Evolutionary conservation across 2,329 filamentous ascomycete species (phyloP).

Genomic region (Monosporascus sp.): DNA sequence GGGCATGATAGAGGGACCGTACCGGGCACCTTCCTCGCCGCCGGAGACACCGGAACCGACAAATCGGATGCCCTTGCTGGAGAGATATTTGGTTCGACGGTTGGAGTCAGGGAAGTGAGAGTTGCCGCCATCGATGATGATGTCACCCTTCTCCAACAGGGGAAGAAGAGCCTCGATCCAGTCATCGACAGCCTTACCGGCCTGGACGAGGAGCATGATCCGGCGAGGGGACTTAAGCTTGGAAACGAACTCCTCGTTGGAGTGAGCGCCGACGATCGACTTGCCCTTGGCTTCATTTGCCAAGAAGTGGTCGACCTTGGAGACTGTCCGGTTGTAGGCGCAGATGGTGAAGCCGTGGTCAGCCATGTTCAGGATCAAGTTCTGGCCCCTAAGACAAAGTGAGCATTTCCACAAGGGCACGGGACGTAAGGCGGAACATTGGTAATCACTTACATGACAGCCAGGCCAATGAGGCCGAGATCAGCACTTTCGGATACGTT

Average conservation of each 20-base stretch:
- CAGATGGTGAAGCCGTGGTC: conserved; percentile 94
- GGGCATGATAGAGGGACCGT: conserved; percentile 96
- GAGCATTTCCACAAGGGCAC: conserved; percentile 2
- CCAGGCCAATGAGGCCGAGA: conserved; percentile 88
- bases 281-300: conserved; percentile 92
- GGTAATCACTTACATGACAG: conserved; percentile 66
- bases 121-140: conserved; percentile 99
- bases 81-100: conserved; percentile 88
- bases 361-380: conserved; percentile 84
- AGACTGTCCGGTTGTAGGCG: conserved; percentile 97
- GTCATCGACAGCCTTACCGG: conserved; percentile 94
- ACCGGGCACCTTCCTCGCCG: conserved; percentile 98
- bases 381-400: conserved; percentile 57
- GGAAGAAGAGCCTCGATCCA: conserved; percentile 95
- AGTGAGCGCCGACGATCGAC: conserved; percentile 89
- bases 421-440: background rate
- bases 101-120: conserved; percentile 99
- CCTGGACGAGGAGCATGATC: conserved; percentile 99
- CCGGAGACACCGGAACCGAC: conserved; percentile 97
- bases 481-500: conserved; percentile 65
- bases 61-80: conserved; percentile 83
- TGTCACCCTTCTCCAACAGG: conserved; percentile 79
- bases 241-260: conserved; percentile 86
- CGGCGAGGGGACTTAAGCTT: conserved; percentile 97
- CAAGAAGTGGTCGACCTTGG: conserved; percentile 95